Conservation (phyloP, 2,329 filamentous ascomycete species). For the Cladorrhinum sp. region DNA sequence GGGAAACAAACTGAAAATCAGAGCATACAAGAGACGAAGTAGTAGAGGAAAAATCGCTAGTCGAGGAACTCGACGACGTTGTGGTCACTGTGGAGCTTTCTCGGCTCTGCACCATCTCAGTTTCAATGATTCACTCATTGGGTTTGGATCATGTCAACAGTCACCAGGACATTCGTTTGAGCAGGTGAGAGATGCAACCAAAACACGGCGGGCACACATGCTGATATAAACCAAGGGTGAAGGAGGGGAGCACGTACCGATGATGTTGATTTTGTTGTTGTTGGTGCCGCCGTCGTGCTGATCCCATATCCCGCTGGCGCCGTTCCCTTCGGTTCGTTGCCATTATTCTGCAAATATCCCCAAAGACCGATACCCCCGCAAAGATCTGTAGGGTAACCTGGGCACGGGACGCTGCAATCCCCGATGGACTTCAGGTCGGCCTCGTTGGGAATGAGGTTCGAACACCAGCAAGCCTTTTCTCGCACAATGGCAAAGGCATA, state of each 20-base stretch:
- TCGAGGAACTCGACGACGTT: slow-evolving; percentile 29
- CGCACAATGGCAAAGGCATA: slow-evolving; percentile 67
- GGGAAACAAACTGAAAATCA: slow-evolving; percentile 9
- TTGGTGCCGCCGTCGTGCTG: neutral
- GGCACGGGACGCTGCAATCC: slow-evolving; percentile 59
- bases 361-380: slow-evolving; percentile 64
- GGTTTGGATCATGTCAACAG: neutral
- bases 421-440: slow-evolving; percentile 37
- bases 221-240: neutral
- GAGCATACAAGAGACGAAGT: slow-evolving; percentile 40
- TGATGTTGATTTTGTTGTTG: neutral
- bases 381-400: slow-evolving; percentile 63
- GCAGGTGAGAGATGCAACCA: neutral
- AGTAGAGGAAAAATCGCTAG: slow-evolving; percentile 26
- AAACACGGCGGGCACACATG: neutral
- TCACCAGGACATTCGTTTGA: neutral
- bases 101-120: slow-evolving; percentile 37
- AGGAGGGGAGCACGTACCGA: neutral
- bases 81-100: slow-evolving; percentile 37
- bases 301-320: slow-evolving; percentile 10
- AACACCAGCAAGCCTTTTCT: slow-evolving; percentile 68
- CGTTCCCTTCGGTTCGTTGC: slow-evolving; percentile 7
- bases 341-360: slow-evolving; percentile 60
- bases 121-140: slow-evolving; percentile 27
- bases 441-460: slow-evolving; percentile 60